These are phyloP conservation scores for Kwoniella mangroviensis DNA, from an alignment of 768 basidiomycete genomes.

Conservation along the genomic window DNA sequence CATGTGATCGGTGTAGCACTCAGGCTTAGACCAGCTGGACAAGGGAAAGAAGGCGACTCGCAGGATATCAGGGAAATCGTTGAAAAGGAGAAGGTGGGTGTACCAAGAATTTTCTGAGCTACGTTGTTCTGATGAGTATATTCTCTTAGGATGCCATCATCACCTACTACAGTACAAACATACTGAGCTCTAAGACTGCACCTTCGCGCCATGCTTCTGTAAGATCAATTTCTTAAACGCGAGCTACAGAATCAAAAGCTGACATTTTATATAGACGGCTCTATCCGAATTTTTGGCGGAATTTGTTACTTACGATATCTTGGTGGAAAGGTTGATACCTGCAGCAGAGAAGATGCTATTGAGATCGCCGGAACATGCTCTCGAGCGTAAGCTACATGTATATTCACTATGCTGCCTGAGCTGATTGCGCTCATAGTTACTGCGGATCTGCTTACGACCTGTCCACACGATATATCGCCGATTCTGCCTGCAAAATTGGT, in stretches of 20 bases:
- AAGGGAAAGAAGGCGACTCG: slow-evolving; percentile 60
- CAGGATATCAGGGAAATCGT: slow-evolving; percentile 56
- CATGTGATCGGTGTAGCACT: slow-evolving; percentile 72
- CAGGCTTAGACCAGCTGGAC: slow-evolving; percentile 60
- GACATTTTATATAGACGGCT: slow-evolving; percentile 23
- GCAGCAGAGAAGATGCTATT: slow-evolving; percentile 78
- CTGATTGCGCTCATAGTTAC: slow-evolving; percentile 61
- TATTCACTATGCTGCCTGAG: slow-evolving; percentile 10
- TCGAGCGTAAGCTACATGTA: slow-evolving; percentile 64
- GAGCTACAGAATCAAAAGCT: slow-evolving; percentile 42
- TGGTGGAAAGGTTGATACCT: slow-evolving; percentile 67
- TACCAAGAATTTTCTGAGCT: slow-evolving; percentile 47
- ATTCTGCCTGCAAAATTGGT: slow-evolving; percentile 69
- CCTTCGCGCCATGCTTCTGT: slow-evolving; percentile 68
- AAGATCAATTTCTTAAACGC: slow-evolving; percentile 12
- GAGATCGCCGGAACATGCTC: slow-evolving; percentile 77
- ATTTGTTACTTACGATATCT: slow-evolving; percentile 63
- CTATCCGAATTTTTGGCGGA: slow-evolving; percentile 68
- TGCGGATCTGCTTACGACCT: slow-evolving; percentile 66
- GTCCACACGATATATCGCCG: slow-evolving; percentile 65
- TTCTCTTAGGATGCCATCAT: slow-evolving; percentile 65
- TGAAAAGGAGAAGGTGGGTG: slow-evolving; percentile 60
- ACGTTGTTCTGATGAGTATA: slow-evolving; percentile 10
- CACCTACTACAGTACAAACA: slow-evolving; percentile 65
- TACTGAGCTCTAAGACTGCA: slow-evolving; percentile 71